Evolutionary conservation across 176 grass and related monocot genomes (phyloP).

Genomic region (Triticum timopheevii): DNA sequence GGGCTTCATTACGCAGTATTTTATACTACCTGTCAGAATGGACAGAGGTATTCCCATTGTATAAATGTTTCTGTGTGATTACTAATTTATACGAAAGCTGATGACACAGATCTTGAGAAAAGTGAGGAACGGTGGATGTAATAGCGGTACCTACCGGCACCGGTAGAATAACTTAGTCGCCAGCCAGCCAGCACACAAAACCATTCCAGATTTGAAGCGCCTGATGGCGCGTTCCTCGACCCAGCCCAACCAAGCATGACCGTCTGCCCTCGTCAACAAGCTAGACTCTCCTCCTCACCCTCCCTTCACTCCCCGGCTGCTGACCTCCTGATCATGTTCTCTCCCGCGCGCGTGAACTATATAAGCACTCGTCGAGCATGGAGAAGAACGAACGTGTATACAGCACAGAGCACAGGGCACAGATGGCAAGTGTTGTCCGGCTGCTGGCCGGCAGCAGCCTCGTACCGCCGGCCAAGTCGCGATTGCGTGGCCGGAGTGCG

Average conservation of each 20-base stretch:
- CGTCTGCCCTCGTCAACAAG: not conserved
- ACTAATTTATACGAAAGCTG: too few relatives aligned
- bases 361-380: not conserved
- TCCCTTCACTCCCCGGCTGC: too few relatives aligned
- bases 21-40: too few relatives aligned
- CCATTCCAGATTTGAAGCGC: not conserved
- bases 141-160: too few relatives aligned
- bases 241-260: not conserved
- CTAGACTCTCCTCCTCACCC: not conserved
- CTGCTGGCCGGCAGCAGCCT: not conserved
- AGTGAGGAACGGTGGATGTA: too few relatives aligned
- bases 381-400: not conserved
- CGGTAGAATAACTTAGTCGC: too few relatives aligned
- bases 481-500: not conserved
- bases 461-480: not conserved
- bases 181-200: not conserved
- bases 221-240: not conserved
- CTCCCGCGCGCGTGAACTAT: too few relatives aligned
- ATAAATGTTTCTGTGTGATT: too few relatives aligned
- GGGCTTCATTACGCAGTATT: too few relatives aligned
- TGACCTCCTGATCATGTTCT: too few relatives aligned
- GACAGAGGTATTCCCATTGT: too few relatives aligned
- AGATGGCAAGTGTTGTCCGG: not conserved
- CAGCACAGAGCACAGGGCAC: not conserved
- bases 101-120: too few relatives aligned